phyloP scores from a whole-genome alignment of 2,329 filamentous ascomycete genomes.

The Pyrenophora seminiperda region DNA sequence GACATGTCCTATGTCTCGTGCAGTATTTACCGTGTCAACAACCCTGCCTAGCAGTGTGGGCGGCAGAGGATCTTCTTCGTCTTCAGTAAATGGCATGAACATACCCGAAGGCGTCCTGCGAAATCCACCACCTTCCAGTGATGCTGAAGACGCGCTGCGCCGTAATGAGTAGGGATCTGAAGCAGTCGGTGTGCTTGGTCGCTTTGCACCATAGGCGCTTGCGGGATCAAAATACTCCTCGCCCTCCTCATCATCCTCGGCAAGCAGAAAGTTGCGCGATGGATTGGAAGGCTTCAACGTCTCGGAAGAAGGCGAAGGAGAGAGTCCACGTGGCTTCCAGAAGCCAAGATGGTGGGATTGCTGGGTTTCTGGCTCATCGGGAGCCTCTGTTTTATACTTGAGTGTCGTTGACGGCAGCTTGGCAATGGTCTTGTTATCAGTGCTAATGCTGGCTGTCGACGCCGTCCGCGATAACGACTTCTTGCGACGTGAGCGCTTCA shows the following conservation, averaged over 20 bases:
- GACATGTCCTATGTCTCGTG: conserved; percentile 67
- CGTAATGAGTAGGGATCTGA: conserved; percentile 32
- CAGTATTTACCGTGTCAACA: conserved; percentile 75
- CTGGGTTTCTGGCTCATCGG: conserved; percentile 66
- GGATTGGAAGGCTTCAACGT: conserved; percentile 74
- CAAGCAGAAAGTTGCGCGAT: conserved; percentile 68
- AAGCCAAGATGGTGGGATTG: conserved; percentile 50
- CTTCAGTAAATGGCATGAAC: conserved; percentile 86
- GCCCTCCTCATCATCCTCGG: conserved; percentile 57
- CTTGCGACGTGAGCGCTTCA: conserved; percentile 66
- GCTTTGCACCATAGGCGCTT: conserved; percentile 42
- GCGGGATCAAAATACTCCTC: conserved; percentile 55
- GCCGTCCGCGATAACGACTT: conserved; percentile 59
- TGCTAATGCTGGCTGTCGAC: conserved; percentile 61
- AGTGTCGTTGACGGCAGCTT: conserved; percentile 85
- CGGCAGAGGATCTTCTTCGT: conserved; percentile 63
- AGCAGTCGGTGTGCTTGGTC: conserved; percentile 45
- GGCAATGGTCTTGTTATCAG: conserved; percentile 82
- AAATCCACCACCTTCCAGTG: conserved; percentile 59
- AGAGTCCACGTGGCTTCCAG: conserved; percentile 56
- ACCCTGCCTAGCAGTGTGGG: conserved; percentile 76
- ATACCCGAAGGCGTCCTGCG: conserved; percentile 83
- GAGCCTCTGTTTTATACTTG: conserved; percentile 80
- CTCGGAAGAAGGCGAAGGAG: conserved; percentile 81
- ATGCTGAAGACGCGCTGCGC: conserved; percentile 21